These are phyloP conservation scores for Cryphonectria parasitica DNA, from an alignment of 2,329 filamentous ascomycete species.

Conservation along the genomic window DNA sequence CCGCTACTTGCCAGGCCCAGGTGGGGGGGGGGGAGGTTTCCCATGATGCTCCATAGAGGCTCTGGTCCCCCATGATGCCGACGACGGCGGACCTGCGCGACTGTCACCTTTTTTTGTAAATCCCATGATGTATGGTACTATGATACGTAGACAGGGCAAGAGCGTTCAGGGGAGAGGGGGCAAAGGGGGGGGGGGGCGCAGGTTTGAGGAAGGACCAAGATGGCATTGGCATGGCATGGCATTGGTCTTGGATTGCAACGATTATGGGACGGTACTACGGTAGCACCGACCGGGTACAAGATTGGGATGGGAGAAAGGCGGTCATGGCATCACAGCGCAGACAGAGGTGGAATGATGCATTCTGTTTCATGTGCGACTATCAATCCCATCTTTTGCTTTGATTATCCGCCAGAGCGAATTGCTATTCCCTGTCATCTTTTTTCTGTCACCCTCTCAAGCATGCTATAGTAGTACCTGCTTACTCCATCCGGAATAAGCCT, in stretches of 20 bases:
- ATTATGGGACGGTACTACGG: neutral
- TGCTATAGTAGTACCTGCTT: neutral
- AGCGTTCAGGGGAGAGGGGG: neutral
- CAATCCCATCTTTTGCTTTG: slow-evolving; percentile 2
- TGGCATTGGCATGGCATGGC: neutral
- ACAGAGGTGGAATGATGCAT: slow-evolving; percentile 6
- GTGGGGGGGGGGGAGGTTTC: slow-evolving; percentile 1
- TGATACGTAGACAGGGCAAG: neutral
- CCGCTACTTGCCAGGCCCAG: slow-evolving; percentile 1
- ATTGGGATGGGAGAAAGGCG: neutral
- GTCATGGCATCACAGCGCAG: neutral
- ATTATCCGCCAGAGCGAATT: neutral
- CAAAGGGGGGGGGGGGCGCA: neutral
- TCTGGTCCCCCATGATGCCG: neutral
- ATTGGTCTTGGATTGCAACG: neutral
- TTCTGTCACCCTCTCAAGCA: neutral
- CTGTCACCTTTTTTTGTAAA: neutral
- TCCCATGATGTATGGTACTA: neutral
- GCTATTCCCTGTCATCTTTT: neutral
- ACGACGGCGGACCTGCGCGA: slow-evolving; percentile 6
- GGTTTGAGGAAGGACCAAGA: neutral
- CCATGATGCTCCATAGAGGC: neutral
- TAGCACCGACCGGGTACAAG: neutral
- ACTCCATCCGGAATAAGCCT: neutral
- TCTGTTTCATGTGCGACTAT: slow-evolving; percentile 9